phyloP scores from a whole-genome alignment of 495 filamentous ascomycete species.

The Astrothelium subdiscretum region DNA sequence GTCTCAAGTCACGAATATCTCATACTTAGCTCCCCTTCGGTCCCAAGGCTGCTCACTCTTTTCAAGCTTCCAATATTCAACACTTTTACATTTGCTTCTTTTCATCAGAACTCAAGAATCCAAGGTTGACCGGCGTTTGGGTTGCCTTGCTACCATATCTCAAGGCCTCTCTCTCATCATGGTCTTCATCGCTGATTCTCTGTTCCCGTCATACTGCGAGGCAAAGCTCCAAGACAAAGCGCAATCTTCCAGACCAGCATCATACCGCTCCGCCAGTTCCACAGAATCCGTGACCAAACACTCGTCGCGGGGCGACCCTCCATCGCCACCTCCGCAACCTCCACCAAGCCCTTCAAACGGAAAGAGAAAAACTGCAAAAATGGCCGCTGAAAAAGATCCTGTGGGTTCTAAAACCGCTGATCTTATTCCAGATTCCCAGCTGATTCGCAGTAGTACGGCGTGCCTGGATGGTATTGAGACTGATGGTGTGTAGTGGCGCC shows the following conservation, averaged over 20 bases:
- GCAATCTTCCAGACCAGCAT: not conserved
- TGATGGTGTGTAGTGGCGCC: not conserved
- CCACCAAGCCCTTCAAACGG: slow-evolving; percentile 3
- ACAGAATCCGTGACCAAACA: not conserved
- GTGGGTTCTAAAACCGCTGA: not conserved
- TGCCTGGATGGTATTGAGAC: slow-evolving; percentile 7
- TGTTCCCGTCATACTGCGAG: not conserved
- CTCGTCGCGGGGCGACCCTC: slow-evolving; percentile 1
- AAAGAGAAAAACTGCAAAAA: not conserved
- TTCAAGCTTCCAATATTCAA: not conserved
- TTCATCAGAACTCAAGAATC: not conserved
- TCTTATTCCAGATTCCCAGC: not conserved
- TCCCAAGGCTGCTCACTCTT: not conserved
- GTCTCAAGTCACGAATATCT: not conserved
- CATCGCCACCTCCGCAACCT: slow-evolving; percentile 4
- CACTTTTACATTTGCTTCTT: not conserved
- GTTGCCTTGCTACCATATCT: not conserved
- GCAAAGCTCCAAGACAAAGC: not conserved
- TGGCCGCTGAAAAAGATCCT: not conserved
- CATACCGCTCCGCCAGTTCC: not conserved
- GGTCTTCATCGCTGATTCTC: not conserved
- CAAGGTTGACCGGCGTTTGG: not conserved
- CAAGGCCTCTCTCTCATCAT: not conserved
- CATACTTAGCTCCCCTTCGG: not conserved
- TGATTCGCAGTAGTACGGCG: not conserved